phyloP scores from a whole-genome alignment of 257 asterid genomes.

The Forsythia viridissima region DNA sequence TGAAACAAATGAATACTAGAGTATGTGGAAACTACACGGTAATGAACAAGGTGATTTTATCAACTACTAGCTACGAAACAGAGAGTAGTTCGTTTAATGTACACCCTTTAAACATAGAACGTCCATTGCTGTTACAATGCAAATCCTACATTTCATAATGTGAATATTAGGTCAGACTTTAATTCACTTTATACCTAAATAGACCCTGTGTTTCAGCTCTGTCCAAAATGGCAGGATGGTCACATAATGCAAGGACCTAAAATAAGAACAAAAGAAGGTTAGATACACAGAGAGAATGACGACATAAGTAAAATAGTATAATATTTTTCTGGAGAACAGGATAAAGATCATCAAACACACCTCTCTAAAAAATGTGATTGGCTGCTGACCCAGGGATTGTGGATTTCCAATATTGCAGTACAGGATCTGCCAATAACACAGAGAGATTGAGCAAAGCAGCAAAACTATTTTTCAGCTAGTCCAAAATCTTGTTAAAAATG shows the following conservation, averaged over 20 bases:
- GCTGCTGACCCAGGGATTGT: constrained; percentile 93
- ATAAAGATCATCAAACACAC: constrained; percentile 34
- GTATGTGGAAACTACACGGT: neutral
- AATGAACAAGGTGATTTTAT: neutral
- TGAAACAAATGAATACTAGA: neutral
- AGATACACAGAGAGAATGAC: neutral
- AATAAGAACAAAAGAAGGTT: constrained; percentile 12
- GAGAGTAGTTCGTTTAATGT: neutral
- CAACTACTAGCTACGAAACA: neutral
- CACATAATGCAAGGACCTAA: constrained; percentile 96
- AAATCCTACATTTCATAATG: neutral
- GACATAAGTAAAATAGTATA: neutral
- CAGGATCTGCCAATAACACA: constrained; percentile 55
- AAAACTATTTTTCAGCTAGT: neutral
- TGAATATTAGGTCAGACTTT: neutral
- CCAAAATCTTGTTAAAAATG: constrained; percentile 1
- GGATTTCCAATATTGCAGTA: constrained; percentile 97
- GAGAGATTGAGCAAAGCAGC: neutral
- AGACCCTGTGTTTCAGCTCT: constrained; percentile 80
- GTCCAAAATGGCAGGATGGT: constrained; percentile 90
- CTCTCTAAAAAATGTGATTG: constrained; percentile 97
- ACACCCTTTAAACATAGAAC: neutral
- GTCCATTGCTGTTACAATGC: neutral
- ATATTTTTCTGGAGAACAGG: neutral
- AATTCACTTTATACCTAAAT: constrained; percentile 61